These are phyloP conservation scores for Corylus heterophylla DNA, from an alignment of 306 rosid species.

Conservation along the genomic window DNA sequence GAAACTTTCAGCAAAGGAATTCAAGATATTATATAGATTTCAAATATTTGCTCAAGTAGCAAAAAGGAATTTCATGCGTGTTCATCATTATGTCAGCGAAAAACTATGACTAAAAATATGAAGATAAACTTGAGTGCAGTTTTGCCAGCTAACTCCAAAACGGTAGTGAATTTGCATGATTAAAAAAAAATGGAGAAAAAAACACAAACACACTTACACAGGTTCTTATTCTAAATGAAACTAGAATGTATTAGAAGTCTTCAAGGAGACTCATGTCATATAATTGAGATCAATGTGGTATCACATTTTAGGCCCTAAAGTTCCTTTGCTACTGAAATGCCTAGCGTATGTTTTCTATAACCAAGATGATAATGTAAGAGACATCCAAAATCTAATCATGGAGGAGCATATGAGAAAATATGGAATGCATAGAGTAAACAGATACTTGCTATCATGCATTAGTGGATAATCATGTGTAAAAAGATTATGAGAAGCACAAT, in stretches of 20 bases:
- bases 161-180: not conserved
- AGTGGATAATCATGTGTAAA: not conserved
- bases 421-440: not conserved
- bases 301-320: no score
- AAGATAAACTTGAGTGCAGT: not conserved
- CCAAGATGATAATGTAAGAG: no score
- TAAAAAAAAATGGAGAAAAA: no score
- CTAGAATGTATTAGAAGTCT: no score
- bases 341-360: no score
- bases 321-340: no score
- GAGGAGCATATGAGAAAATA: no score
- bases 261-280: no score
- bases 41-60: not conserved
- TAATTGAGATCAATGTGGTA: no score
- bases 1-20: not conserved
- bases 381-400: no score
- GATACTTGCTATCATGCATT: not conserved
- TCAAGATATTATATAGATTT: not conserved
- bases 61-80: not conserved
- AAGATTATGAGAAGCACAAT: constrained; percentile 14
- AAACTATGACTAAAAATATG: not conserved
- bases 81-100: not conserved
- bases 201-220: no score
- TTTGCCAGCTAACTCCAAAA: not conserved
- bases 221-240: no score